A percentile compares a stretch with the other conserved stretches of the same genome.
These are phyloP conservation scores for Penicillium fimorum DNA, from an alignment of 495 filamentous ascomycete genomes.

Conservation along the genomic window DNA sequence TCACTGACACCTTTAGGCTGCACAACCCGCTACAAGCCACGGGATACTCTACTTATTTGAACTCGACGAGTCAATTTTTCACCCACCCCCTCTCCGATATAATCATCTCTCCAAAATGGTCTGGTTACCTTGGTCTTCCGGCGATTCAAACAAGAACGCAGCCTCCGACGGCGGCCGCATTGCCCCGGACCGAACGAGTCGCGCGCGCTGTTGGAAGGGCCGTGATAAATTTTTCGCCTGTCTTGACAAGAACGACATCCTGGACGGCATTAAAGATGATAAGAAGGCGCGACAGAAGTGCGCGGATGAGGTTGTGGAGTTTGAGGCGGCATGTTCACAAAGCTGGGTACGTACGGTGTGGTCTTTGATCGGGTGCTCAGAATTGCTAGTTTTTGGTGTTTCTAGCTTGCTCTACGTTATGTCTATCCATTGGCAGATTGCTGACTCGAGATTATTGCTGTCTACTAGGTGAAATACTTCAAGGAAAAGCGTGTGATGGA, in stretches of 20 bases:
- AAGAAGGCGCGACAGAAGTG: constrained; percentile 65
- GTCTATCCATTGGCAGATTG: not conserved
- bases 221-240: constrained; percentile 85
- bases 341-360: constrained; percentile 66
- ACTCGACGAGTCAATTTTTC: not conserved
- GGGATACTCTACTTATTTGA: not conserved
- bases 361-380: not conserved
- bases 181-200: constrained; percentile 73
- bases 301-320: constrained; percentile 58
- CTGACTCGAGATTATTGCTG: constrained; percentile 14
- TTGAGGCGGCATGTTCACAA: constrained; percentile 72
- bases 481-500: constrained; percentile 94
- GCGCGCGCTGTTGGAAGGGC: constrained; percentile 79
- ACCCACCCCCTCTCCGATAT: not conserved
- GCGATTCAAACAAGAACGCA: constrained; percentile 38
- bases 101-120: constrained; percentile 37
- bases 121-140: constrained; percentile 45
- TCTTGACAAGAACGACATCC: constrained; percentile 73
- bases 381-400: constrained; percentile 9
- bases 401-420: not conserved
- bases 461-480: constrained; percentile 85
- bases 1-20: constrained; percentile 3
- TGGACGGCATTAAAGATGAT: constrained; percentile 78
- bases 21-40: not conserved
- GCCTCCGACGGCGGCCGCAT: constrained; percentile 61